A percentile compares a stretch with the other conserved stretches of the same genome.
Conservation (phyloP, 2,329 filamentous ascomycete genomes). For the Talaromyces funiculosus region DNA sequence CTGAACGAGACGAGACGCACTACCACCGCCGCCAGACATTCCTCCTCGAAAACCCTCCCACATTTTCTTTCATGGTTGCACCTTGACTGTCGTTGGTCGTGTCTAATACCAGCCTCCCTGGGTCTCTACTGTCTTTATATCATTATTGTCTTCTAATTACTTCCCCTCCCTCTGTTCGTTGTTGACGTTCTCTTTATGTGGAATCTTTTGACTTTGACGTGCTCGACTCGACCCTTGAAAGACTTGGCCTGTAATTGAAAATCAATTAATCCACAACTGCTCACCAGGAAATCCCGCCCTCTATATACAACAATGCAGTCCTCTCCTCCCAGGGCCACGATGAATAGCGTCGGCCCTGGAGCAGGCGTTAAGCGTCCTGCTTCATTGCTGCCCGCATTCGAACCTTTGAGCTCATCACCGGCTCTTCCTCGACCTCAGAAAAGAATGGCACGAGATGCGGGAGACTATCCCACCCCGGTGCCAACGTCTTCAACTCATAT, state of each 20-base stretch:
- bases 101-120: conserved; percentile 12
- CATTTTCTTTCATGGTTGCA: conserved; percentile 12
- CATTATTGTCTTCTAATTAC: background rate
- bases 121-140: background rate
- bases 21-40: conserved; percentile 8
- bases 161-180: background rate
- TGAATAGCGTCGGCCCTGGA: conserved; percentile 23
- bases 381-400: conserved; percentile 45
- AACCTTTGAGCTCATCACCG: conserved; percentile 46
- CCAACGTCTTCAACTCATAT: conserved; percentile 92
- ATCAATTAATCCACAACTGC: background rate
- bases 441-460: conserved; percentile 41
- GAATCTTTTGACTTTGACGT: background rate
- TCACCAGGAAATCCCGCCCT: background rate
- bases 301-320: conserved; percentile 31
- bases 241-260: background rate
- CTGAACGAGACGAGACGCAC: conserved; percentile 14
- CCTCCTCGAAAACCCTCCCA: conserved; percentile 9
- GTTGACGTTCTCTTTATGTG: background rate
- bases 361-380: conserved; percentile 44
- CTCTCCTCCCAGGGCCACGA: conserved; percentile 33
- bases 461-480: conserved; percentile 78
- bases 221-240: background rate
- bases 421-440: conserved; percentile 44
- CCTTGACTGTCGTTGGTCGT: background rate